Evolutionary conservation across 2,329 filamentous ascomycete genomes (phyloP).

Genomic region (Elsinoe arachidis): DNA sequence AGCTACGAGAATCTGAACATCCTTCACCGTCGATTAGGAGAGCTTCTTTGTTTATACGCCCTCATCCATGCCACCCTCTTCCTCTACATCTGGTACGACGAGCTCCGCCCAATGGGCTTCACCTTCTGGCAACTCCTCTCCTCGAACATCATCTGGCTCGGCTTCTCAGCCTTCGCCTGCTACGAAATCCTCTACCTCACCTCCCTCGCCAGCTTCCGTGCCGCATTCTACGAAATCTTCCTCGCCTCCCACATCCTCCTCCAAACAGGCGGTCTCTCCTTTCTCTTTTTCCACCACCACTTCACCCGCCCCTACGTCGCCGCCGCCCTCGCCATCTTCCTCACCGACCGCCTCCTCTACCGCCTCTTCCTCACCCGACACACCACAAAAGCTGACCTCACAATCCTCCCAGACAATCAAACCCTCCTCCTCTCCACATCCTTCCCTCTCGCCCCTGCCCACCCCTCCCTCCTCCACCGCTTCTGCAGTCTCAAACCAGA

Average conservation of each 20-base stretch:
- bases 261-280: slow-evolving; percentile 46
- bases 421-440: slow-evolving; percentile 45
- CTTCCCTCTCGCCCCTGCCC: slow-evolving; percentile 28
- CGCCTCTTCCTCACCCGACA: slow-evolving; percentile 46
- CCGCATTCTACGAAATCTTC: slow-evolving; percentile 56
- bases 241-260: slow-evolving; percentile 50
- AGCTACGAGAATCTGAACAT: slow-evolving; percentile 61
- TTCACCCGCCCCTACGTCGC: slow-evolving; percentile 46
- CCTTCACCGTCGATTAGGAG: slow-evolving; percentile 55
- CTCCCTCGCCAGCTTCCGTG: slow-evolving; percentile 51
- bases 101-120: slow-evolving; percentile 36
- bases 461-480: slow-evolving; percentile 11
- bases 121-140: slow-evolving; percentile 44
- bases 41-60: slow-evolving; percentile 52
- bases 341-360: slow-evolving; percentile 50
- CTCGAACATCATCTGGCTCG: slow-evolving; percentile 44
- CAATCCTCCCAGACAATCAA: slow-evolving; percentile 48
- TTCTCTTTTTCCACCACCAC: slow-evolving; percentile 53
- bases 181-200: slow-evolving; percentile 57
- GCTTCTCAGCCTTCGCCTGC: slow-evolving; percentile 46
- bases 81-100: slow-evolving; percentile 46
- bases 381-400: slow-evolving; percentile 41
- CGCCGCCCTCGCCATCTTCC: slow-evolving; percentile 47
- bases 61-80: slow-evolving; percentile 49
- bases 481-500: slow-evolving; percentile 12